phyloP scores from a whole-genome alignment of 2,329 filamentous ascomycete genomes.

The Plectosphaerella sp. region DNA sequence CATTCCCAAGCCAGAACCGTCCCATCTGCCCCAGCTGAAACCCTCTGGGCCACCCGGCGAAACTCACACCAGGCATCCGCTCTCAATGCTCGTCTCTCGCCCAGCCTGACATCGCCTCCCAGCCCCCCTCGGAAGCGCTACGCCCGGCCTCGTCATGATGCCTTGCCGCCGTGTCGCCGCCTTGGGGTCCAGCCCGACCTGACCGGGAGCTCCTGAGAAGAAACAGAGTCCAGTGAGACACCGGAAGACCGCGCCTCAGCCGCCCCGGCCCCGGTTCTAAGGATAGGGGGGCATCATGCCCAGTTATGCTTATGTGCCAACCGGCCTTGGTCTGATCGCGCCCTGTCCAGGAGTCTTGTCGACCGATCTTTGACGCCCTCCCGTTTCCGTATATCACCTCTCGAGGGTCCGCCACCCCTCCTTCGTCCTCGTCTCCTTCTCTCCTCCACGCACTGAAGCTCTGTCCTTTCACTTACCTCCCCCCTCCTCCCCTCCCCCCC shows the following conservation, averaged over 20 bases:
- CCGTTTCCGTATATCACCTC: constrained; percentile 2
- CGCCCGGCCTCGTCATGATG: not conserved
- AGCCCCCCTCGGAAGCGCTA: not conserved
- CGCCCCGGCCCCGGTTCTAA: too few relatives aligned
- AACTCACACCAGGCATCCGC: not conserved
- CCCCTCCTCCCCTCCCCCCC: not conserved
- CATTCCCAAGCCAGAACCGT: not conserved
- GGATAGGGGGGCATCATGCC: not conserved
- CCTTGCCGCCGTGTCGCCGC: too few relatives aligned
- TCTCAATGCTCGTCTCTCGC: not conserved
- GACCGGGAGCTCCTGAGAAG: too few relatives aligned
- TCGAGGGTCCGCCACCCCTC: not conserved
- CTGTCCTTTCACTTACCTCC: constrained; percentile 3
- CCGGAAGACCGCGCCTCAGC: too few relatives aligned
- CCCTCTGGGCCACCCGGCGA: not conserved
- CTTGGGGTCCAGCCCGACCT: too few relatives aligned
- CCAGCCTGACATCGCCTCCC: not conserved
- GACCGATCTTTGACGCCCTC: constrained; percentile 1
- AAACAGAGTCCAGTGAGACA: too few relatives aligned
- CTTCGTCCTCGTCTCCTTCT: not conserved
- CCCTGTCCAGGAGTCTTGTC: not conserved
- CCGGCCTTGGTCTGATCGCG: constrained; percentile 1
- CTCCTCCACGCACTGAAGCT: constrained; percentile 5
- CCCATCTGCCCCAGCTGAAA: not conserved
- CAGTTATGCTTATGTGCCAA: not conserved